Conservation (phyloP, 371 early-diverging fungal genomes). For the Rhizopus microsporus region DNA sequence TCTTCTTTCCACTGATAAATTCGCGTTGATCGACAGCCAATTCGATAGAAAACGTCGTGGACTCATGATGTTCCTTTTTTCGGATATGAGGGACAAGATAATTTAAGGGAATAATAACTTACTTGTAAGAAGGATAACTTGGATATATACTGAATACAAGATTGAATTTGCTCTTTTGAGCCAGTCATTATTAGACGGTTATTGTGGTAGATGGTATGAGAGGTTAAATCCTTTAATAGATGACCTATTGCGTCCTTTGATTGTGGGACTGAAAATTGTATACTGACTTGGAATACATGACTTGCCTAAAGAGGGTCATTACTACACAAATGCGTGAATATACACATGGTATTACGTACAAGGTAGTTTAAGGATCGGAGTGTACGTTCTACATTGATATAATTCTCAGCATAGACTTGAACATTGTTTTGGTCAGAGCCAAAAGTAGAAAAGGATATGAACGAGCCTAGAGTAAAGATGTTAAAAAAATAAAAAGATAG, state of each 20-base stretch:
- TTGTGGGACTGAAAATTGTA: constrained; percentile 16
- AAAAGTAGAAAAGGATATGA: constrained; percentile 21
- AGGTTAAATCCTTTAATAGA: constrained; percentile 44
- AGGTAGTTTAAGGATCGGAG: constrained; percentile 71
- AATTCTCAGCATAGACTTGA: constrained; percentile 67
- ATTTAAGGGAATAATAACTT: background rate
- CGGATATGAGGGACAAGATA: background rate
- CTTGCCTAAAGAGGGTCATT: constrained; percentile 19
- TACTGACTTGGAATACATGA: constrained; percentile 33
- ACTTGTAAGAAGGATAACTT: constrained; percentile 20
- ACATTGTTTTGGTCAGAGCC: constrained; percentile 44
- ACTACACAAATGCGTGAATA: background rate
- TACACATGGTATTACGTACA: constrained; percentile 41
- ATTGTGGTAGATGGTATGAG: constrained; percentile 40
- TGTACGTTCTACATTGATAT: constrained; percentile 74
- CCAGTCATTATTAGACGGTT: constrained; percentile 57
- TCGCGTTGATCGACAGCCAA: constrained; percentile 83
- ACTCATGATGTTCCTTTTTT: constrained; percentile 23
- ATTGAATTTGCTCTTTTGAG: constrained; percentile 44
- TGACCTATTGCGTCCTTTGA: constrained; percentile 29
- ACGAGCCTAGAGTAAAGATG: constrained; percentile 8
- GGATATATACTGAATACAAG: constrained; percentile 33
- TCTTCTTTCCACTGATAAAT: constrained; percentile 94
- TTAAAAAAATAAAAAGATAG: background rate
- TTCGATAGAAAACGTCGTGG: constrained; percentile 59